These are phyloP conservation scores for Metschnikowia amazonensis DNA, from an alignment of 805 yeast species.

Conservation along the genomic window DNA sequence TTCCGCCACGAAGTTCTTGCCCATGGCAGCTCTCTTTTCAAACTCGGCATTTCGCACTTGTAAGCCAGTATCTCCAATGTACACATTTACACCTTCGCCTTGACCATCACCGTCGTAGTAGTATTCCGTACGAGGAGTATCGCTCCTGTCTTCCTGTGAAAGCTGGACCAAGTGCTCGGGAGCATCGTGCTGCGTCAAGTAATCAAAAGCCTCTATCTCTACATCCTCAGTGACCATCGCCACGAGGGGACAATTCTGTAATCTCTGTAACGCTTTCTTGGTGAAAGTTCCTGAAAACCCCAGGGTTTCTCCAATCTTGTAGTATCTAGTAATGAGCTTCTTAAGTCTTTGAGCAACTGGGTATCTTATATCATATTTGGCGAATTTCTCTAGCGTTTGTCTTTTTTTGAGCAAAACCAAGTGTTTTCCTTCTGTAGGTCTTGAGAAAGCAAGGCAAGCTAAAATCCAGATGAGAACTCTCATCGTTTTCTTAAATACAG, in stretches of 20 bases:
- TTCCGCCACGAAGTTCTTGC: conserved; percentile 16
- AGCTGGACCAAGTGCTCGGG: conserved; percentile 69
- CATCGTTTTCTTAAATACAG: neutral
- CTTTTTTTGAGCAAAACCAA: conserved; percentile 51
- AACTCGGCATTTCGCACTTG: conserved; percentile 13
- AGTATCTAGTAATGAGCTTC: conserved; percentile 46
- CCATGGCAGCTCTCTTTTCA: conserved; percentile 12
- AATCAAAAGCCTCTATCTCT: conserved; percentile 52
- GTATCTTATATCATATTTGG: conserved; percentile 40
- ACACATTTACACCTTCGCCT: conserved; percentile 38
- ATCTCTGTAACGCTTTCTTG: conserved; percentile 41
- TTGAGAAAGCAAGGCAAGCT: conserved; percentile 4
- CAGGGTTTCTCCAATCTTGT: conserved; percentile 66
- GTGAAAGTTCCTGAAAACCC: conserved; percentile 67
- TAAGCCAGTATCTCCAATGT: conserved; percentile 19
- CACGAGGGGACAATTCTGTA: conserved; percentile 57
- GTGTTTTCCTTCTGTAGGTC: conserved; percentile 24
- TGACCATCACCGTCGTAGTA: conserved; percentile 41
- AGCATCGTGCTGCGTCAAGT: conserved; percentile 37
- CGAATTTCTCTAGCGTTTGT: conserved; percentile 45
- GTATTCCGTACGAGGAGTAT: conserved; percentile 36
- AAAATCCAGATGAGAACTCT: neutral
- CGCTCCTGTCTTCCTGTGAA: conserved; percentile 38
- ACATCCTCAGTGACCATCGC: conserved; percentile 69
- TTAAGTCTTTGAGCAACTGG: conserved; percentile 40